Evolutionary conservation across 305 asterid genomes (phyloP), one percentile per base, ranked within the genome.

Genomic region (Caryopteris hybrid): DNA sequence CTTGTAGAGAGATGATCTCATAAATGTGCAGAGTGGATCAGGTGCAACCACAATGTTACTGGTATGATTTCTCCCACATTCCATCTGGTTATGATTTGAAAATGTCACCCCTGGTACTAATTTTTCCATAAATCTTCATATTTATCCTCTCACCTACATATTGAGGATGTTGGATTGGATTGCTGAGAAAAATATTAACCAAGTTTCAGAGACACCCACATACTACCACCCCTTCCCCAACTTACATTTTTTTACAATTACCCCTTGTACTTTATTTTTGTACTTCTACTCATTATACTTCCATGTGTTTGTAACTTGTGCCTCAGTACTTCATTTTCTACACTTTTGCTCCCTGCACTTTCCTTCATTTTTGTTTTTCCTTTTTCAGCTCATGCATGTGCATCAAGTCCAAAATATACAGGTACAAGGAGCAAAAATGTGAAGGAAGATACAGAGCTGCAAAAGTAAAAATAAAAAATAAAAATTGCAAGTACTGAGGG

Each of bases 31-130:
- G 46, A 36, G 56, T 57, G 55, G 61, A 60, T 68, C 47, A 45
- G 31, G 46, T 71, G 18, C 74, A 45, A 39, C 51, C 58, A 22
- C 58, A 54, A 58, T 52, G 48, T 74, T 55, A 53, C 69, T 13
- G 81, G 75, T 76, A 71, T 45, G 56, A 42, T 70, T 48, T 80
- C 59, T 22, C 22, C 43, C 16, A 29, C 68, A 23, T 42, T 14
- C 46, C 29, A 34, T 22, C 53, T 45, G 36, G n/a, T 39, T 33
- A 34, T 23, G 39, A 33, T 38, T 17, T 41, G 41, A 47, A 61
- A 42, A 41, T 7, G 14, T 12, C 29, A 12, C 14, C 1, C 41
- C 22, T 29, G 23, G n/a, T 25, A 27, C 74, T 59, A 54, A 55
- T 42, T 21, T 53, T 41, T 23, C 21, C 36, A 8, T 50, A 50